Evolutionary conservation across 805 yeast genomes (phyloP).

Genomic region (Pichia cephalocereana): DNA sequence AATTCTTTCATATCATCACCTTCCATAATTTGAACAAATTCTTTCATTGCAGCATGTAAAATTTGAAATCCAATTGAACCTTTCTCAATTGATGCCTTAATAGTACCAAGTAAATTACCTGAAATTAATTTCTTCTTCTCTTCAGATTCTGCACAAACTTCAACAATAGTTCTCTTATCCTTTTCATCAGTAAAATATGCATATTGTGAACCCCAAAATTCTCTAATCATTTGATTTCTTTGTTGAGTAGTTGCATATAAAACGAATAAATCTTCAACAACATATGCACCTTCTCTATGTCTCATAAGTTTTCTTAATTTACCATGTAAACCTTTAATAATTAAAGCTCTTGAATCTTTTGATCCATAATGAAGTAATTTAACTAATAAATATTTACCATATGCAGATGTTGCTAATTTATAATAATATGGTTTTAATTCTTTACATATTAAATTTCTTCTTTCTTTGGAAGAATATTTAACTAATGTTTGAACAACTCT

Average conservation of each 20-base stretch:
- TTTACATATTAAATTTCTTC: constrained; percentile 60
- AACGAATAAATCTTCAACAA: constrained; percentile 85
- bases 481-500: constrained; percentile 91
- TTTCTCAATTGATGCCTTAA: constrained; percentile 84
- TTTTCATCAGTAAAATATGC: constrained; percentile 81
- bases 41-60: constrained; percentile 92
- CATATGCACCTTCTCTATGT: constrained; percentile 97
- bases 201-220: constrained; percentile 94
- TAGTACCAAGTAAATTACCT: constrained; percentile 70
- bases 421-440: constrained; percentile 70
- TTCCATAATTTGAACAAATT: constrained; percentile 65
- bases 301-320: constrained; percentile 85
- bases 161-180: constrained; percentile 50
- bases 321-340: constrained; percentile 84
- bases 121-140: constrained; percentile 74
- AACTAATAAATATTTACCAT: constrained; percentile 86
- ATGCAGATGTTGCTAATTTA: constrained; percentile 80
- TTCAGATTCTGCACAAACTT: constrained; percentile 54
- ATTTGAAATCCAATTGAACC: constrained; percentile 96
- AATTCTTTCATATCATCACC: constrained; percentile 68
- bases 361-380: constrained; percentile 90
- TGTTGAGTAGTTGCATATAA: constrained; percentile 80
- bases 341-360: constrained; percentile 63
- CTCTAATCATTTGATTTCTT: constrained; percentile 84
- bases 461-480: constrained; percentile 72